phyloP scores from a whole-genome alignment of 1,139 yeast genomes.

The Hemisphaericaspora subhashii region DNA sequence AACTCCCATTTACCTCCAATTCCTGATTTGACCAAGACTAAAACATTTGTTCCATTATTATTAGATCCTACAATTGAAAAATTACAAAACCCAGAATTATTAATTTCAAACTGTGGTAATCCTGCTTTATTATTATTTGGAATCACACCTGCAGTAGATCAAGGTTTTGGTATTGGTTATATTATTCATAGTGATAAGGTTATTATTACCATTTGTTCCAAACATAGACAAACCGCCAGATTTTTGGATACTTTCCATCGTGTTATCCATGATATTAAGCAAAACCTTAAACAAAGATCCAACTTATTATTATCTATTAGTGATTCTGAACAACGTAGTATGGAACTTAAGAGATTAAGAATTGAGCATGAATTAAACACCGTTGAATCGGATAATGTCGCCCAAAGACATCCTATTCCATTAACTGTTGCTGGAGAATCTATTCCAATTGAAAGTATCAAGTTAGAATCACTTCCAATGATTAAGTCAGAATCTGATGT shows the following conservation, averaged over 20 bases:
- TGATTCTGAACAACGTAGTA: slow-evolving; percentile 35
- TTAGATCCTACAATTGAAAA: slow-evolving; percentile 56
- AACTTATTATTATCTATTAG: slow-evolving; percentile 33
- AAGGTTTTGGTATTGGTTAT: slow-evolving; percentile 78
- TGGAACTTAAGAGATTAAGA: slow-evolving; percentile 36
- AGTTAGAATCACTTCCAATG: slow-evolving; percentile 9
- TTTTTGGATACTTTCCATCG: slow-evolving; percentile 62
- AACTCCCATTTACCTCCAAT: slow-evolving; percentile 32
- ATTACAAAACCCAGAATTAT: slow-evolving; percentile 43
- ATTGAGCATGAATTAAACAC: slow-evolving; percentile 38
- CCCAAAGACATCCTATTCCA: slow-evolving; percentile 40
- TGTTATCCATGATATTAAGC: slow-evolving; percentile 55
- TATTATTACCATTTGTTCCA: slow-evolving; percentile 66
- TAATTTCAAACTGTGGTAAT: slow-evolving; percentile 69
- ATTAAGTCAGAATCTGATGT: slow-evolving; percentile 3
- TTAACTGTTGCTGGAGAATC: slow-evolving; percentile 25
- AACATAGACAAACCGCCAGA: slow-evolving; percentile 71
- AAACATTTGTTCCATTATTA: slow-evolving; percentile 47
- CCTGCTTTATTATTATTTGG: slow-evolving; percentile 75
- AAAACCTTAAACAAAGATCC: slow-evolving; percentile 42
- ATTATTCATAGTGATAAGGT: slow-evolving; percentile 63
- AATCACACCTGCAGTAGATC: slow-evolving; percentile 71
- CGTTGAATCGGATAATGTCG: slow-evolving; percentile 28
- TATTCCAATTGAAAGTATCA: slow-evolving; percentile 19
- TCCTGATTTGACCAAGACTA: slow-evolving; percentile 19